These are phyloP conservation scores for Trypanosoma caninum DNA, from an alignment of 208 protist genomes.

Conservation along the genomic window DNA sequence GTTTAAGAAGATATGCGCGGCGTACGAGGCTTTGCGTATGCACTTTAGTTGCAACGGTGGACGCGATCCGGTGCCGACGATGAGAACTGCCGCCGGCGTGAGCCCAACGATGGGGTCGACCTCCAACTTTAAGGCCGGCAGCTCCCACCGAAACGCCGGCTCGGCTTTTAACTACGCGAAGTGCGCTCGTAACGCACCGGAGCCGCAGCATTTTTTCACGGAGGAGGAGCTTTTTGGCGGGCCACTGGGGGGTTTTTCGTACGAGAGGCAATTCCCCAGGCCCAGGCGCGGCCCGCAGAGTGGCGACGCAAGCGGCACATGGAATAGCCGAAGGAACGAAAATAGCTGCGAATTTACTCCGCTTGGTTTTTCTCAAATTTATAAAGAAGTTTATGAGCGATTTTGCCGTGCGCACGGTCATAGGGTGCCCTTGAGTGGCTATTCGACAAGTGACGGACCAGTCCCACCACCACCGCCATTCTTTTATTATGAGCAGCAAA, in stretches of 20 bases:
- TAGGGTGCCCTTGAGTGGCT: conserved; percentile 67
- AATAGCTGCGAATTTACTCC: neutral
- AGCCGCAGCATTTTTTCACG: conserved; percentile 32
- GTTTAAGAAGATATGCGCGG: conserved; percentile 86
- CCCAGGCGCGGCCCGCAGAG: neutral
- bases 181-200: neutral
- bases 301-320: neutral
- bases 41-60: conserved; percentile 37
- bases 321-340: neutral
- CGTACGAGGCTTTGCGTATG: conserved; percentile 95
- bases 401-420: conserved; percentile 58
- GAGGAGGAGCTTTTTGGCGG: conserved; percentile 63
- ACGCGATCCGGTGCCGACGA: neutral
- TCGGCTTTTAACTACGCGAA: conserved; percentile 3
- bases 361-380: conserved; percentile 1
- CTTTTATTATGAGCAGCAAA: conserved; percentile 5
- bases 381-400: conserved; percentile 29
- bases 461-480: neutral
- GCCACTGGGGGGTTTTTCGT: conserved; percentile 37
- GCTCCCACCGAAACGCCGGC: conserved; percentile 27
- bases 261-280: neutral
- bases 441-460: conserved; percentile 20
- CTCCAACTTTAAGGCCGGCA: conserved; percentile 16
- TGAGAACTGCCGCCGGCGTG: neutral
- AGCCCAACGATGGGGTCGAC: too few relatives aligned